phyloP scores from a whole-genome alignment of 1,284 basidiomycete genomes.

The Austropuccinia psidii region DNA sequence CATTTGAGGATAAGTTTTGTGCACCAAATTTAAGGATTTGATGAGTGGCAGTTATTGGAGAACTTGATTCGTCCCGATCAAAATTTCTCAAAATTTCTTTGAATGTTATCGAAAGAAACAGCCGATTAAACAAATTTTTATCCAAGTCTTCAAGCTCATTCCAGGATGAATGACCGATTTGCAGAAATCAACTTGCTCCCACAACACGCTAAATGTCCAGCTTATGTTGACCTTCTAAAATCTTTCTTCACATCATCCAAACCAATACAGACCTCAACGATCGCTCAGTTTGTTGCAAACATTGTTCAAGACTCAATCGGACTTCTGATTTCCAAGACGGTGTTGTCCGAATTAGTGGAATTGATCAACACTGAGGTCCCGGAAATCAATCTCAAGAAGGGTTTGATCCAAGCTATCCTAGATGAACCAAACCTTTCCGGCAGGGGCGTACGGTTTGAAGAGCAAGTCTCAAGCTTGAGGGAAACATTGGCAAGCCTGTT shows the following conservation, averaged over 20 bases:
- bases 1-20: too few species aligned
- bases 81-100: too few species aligned
- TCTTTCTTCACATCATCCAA: background rate
- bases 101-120: too few species aligned
- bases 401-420: constrained; percentile 64
- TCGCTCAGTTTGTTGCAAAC: constrained; percentile 63
- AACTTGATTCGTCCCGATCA: too few species aligned
- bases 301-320: constrained; percentile 69
- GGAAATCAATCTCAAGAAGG: constrained; percentile 58
- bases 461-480: constrained; percentile 79
- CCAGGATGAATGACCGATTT: background rate
- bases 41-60: too few species aligned
- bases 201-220: constrained; percentile 2
- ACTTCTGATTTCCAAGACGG: constrained; percentile 73
- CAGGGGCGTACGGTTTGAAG: constrained; percentile 77
- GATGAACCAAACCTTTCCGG: constrained; percentile 58
- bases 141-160: too few species aligned
- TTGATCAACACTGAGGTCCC: constrained; percentile 52
- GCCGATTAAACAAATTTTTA: too few species aligned
- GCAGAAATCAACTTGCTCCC: constrained; percentile 13
- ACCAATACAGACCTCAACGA: constrained; percentile 53
- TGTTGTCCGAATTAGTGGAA: constrained; percentile 70
- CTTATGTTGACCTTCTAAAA: constrained; percentile 9
- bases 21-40: too few species aligned
- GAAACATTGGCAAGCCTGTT: constrained; percentile 79